phyloP scores from a whole-genome alignment of 495 filamentous ascomycete genomes.

The Alectoria sarmentosa region DNA sequence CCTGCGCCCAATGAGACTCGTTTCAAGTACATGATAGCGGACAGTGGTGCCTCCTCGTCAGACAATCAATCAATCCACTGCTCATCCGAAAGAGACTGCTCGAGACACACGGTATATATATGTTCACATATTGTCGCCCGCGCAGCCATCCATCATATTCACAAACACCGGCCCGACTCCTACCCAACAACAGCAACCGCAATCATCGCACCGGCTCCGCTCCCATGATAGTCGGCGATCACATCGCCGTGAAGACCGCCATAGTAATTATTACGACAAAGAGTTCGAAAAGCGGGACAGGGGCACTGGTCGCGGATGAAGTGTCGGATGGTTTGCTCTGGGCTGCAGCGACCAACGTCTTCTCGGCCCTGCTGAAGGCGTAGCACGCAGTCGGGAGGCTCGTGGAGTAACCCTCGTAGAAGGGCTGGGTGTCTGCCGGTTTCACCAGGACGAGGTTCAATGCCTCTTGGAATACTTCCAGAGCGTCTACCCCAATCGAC shows the following conservation, averaged over 20 bases:
- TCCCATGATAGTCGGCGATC: background rate
- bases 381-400: constrained; percentile 2
- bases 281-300: background rate
- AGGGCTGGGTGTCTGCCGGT: background rate
- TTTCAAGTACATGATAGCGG: too few species aligned
- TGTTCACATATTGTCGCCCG: too few species aligned
- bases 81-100: too few species aligned
- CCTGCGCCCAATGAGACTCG: too few species aligned
- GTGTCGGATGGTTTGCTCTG: background rate
- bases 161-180: too few species aligned
- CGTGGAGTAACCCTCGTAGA: background rate
- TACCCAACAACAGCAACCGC: background rate
- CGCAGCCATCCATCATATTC: too few species aligned
- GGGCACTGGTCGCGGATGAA: background rate
- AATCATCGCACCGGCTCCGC: background rate
- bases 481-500: constrained; percentile 10
- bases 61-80: too few species aligned
- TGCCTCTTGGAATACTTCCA: constrained; percentile 8
- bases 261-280: background rate
- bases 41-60: too few species aligned
- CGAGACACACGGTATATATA: too few species aligned
- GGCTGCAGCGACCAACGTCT: constrained; percentile 9
- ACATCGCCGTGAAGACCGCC: background rate
- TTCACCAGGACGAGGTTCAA: constrained; percentile 1
- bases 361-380: constrained; percentile 7